These are phyloP conservation scores for Garcia nutans DNA, from an alignment of 345 rosid species.

Conservation along the genomic window DNA sequence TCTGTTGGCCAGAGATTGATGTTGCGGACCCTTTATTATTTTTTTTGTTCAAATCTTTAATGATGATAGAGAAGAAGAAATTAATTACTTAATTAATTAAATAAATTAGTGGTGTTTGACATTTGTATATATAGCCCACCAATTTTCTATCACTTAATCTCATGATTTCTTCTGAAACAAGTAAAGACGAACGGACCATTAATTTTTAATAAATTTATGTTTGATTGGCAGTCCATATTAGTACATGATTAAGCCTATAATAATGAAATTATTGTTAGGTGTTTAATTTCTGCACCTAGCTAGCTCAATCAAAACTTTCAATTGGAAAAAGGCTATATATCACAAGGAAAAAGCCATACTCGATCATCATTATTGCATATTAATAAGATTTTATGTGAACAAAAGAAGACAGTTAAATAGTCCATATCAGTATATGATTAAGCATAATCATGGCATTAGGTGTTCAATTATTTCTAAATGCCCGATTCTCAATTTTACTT, in stretches of 20 bases:
- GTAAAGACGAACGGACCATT: slow-evolving; percentile 19
- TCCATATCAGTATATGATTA: too few relatives aligned
- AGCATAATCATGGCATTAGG: too few relatives aligned
- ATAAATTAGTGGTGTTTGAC: too few relatives aligned
- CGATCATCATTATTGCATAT: neutral
- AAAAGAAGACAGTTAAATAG: too few relatives aligned
- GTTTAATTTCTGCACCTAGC: slow-evolving; percentile 8
- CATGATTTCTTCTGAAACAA: slow-evolving; percentile 32
- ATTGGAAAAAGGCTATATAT: neutral
- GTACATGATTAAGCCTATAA: slow-evolving; percentile 10
- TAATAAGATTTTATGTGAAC: too few relatives aligned
- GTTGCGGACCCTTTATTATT: slow-evolving; percentile 4
- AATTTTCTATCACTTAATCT: slow-evolving; percentile 20
- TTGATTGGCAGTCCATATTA: neutral
- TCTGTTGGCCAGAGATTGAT: slow-evolving; percentile 3
- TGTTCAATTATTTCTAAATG: too few relatives aligned
- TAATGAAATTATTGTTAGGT: slow-evolving; percentile 26
- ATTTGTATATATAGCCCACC: neutral
- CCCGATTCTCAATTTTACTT: too few relatives aligned
- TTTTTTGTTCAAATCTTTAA: too few relatives aligned
- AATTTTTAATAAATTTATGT: neutral
- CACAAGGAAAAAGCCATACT: neutral
- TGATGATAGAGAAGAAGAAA: too few relatives aligned
- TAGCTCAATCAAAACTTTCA: neutral
- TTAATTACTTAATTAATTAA: too few relatives aligned